Conservation (phyloP, 1,284 basidiomycete species). For the Puccinia triticina region DNA sequence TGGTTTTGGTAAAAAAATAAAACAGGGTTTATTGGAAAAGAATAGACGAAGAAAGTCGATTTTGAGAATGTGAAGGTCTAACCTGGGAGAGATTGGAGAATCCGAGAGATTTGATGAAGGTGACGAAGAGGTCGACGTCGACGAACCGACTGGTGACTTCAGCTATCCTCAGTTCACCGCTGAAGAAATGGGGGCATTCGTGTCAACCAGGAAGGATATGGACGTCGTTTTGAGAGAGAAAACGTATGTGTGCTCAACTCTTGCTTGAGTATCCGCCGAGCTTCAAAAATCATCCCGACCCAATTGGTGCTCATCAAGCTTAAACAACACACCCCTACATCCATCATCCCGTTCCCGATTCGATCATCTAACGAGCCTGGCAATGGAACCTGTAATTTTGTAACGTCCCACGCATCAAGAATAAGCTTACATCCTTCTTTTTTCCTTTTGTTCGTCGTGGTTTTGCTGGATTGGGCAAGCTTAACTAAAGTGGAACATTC, state of each 20-base stretch:
- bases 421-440: neutral
- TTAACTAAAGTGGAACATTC: slow-evolving; percentile 54
- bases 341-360: slow-evolving; percentile 60
- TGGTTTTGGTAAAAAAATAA: neutral
- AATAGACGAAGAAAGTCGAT: slow-evolving; percentile 20
- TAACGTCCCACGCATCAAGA: neutral
- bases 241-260: slow-evolving; percentile 64
- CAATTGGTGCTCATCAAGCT: slow-evolving; percentile 98
- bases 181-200: slow-evolving; percentile 59
- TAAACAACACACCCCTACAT: slow-evolving; percentile 88
- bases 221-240: neutral
- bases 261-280: slow-evolving; percentile 78
- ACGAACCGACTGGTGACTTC: slow-evolving; percentile 91
- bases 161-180: slow-evolving; percentile 85
- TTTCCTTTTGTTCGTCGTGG: no score
- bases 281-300: slow-evolving; percentile 84
- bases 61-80: slow-evolving; percentile 43
- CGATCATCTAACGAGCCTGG: slow-evolving; percentile 55
- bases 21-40: neutral
- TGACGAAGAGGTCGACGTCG: slow-evolving; percentile 74
- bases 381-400: slow-evolving; percentile 53
- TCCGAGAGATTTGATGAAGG: slow-evolving; percentile 73
- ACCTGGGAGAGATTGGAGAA: slow-evolving; percentile 73
- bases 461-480: slow-evolving; percentile 32
- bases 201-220: neutral